Evolutionary conservation across 306 rosid genomes (phyloP), one percentile per base, ranked within the genome.

Genomic region (cucumber (Cucumis sativus)): DNA sequence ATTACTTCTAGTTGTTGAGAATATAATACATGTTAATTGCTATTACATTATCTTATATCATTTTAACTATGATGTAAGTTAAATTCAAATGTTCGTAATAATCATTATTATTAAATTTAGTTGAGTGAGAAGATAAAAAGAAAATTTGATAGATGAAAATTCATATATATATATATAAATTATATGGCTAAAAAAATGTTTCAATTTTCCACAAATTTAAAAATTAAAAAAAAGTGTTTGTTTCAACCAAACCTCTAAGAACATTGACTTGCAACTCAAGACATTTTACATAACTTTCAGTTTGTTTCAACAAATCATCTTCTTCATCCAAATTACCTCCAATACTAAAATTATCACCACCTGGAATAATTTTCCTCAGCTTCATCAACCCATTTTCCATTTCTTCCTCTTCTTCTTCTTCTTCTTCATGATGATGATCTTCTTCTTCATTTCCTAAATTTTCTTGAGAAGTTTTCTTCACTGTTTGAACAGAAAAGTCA

Each of bases 191-290:
- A 52, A 49, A 11, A 10, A 4, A 47, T 69, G 4, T 16, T 71
- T 47, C 18, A 33, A 33, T 49, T 47, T 70, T 28, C 59, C 41
- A 47, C 60, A 49, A 71, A 71, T 25, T 1, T 11, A 9, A 3
- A 25, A 47, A 4, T 23, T 47, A 49, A 17, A 72, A 77, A 77
- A 25, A 25, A 17, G 75, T 73, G 83, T 37, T 69, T 59, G 70
- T 76, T 73, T 82, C 80, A 47, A 79, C 84, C 15, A 91, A 78
- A 57, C 84, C 83, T 61, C 82, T 87, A 68, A 91, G 96, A 87
- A 85, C 83, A 40, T 84, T 87, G 33, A 87, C 93, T 90, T 91
- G 96, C 78, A 85, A 79, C 80, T 91, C 74, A 84, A 91, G 89
- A 84, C 93, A 91, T 43, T 62, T 82, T 25, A 91, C 78, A 62